These are phyloP conservation scores for Piper betle DNA, from an alignment of 164 flowering plant species.

Conservation along the genomic window DNA sequence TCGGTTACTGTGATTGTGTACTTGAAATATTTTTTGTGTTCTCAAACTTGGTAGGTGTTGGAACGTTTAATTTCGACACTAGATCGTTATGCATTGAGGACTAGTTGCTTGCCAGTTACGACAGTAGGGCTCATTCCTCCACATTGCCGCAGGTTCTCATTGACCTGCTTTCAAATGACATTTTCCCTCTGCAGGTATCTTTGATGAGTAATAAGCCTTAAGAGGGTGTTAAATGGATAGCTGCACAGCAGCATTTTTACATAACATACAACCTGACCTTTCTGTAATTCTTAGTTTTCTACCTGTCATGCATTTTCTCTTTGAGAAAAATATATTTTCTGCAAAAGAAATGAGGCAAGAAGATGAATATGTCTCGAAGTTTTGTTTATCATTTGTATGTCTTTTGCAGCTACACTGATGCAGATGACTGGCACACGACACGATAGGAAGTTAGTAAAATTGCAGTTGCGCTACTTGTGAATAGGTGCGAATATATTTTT, in stretches of 20 bases:
- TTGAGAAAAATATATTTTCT: neutral
- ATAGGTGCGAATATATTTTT: constrained; percentile 72
- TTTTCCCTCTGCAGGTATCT: constrained; percentile 80
- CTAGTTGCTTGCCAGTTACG: constrained; percentile 77
- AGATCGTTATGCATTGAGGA: constrained; percentile 96
- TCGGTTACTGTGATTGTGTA: neutral
- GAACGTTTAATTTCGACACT: constrained; percentile 63
- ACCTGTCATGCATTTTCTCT: neutral
- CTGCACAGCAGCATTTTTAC: neutral
- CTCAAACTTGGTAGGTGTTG: constrained; percentile 37
- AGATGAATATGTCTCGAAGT: neutral
- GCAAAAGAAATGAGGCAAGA: neutral
- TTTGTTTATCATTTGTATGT: neutral
- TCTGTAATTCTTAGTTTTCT: neutral
- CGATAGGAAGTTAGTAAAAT: constrained; percentile 72
- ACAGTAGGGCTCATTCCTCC: constrained; percentile 84
- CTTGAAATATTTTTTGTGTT: neutral
- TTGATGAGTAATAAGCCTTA: neutral
- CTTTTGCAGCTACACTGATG: constrained; percentile 24
- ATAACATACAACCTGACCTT: neutral
- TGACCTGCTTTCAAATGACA: constrained; percentile 79
- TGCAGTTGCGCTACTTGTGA: constrained; percentile 41
- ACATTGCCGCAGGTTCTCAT: constrained; percentile 89
- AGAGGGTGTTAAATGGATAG: neutral
- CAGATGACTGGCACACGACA: constrained; percentile 39